Conservation (phyloP, 129 eudicot species). For the Kitagawia praeruptora region DNA sequence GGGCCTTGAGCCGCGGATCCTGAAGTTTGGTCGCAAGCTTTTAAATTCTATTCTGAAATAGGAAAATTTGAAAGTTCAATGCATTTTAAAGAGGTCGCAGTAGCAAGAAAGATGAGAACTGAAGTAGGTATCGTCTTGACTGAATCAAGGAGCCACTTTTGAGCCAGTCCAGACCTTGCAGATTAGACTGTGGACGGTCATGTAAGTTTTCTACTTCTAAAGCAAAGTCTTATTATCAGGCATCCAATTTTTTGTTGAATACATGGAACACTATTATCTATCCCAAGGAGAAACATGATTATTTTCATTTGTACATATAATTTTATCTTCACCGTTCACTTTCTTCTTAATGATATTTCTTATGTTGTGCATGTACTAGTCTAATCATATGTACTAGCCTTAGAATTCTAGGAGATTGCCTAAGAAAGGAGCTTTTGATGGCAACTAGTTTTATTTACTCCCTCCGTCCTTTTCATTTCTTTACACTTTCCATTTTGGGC, state of each 20-base stretch:
- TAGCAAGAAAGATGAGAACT: conserved; percentile 37
- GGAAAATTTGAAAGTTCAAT: conserved; percentile 38
- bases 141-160: conserved; percentile 14
- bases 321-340: background rate
- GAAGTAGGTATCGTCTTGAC: conserved; percentile 36
- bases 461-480: too few relatives aligned
- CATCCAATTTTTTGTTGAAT: too few relatives aligned
- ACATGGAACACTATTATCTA: too few relatives aligned
- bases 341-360: background rate
- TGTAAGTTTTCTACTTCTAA: background rate
- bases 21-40: conserved; percentile 42
- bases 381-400: background rate
- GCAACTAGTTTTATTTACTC: conserved; percentile 3
- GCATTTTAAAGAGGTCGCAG: conserved; percentile 36
- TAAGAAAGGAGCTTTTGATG: conserved; percentile 8
- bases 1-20: conserved; percentile 43
- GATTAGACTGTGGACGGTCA: background rate
- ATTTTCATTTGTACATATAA: background rate
- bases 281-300: too few relatives aligned
- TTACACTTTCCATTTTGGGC: too few relatives aligned
- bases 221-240: too few relatives aligned
- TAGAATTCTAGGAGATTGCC: background rate
- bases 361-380: background rate
- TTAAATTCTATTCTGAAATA: conserved; percentile 45
- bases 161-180: background rate